These are phyloP conservation scores for Musa beccarii DNA, from an alignment of 176 grass and related monocot genomes.

Conservation along the genomic window DNA sequence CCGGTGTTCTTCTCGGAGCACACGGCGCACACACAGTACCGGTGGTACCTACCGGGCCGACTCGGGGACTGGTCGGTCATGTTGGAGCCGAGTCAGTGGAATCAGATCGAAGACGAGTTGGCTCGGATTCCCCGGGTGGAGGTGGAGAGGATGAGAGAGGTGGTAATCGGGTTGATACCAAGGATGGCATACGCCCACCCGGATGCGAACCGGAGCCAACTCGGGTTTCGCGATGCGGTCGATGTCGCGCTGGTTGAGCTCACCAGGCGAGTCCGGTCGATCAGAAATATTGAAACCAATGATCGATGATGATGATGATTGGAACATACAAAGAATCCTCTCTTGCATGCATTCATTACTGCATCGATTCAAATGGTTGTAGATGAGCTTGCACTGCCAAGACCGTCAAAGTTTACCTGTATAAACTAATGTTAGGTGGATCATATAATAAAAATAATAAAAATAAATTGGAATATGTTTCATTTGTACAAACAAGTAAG, in stretches of 20 bases:
- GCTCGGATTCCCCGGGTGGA: slow-evolving; percentile 20
- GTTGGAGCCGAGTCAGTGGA: neutral
- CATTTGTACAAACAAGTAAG: too few species aligned
- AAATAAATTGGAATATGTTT: too few species aligned
- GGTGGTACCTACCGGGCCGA: slow-evolving; percentile 6
- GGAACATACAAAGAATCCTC: too few species aligned
- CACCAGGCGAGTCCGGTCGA: slow-evolving; percentile 8
- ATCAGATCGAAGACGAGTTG: slow-evolving; percentile 10
- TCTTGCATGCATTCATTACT: too few species aligned
- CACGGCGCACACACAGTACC: slow-evolving; percentile 14
- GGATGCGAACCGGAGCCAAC: slow-evolving; percentile 4
- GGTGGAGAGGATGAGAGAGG: slow-evolving; percentile 26
- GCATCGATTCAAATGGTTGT: too few species aligned
- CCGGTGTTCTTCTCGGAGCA: slow-evolving; percentile 19
- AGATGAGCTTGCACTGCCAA: too few species aligned
- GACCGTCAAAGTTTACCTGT: too few species aligned
- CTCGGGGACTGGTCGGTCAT: slow-evolving; percentile 25
- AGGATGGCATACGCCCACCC: slow-evolving; percentile 23
- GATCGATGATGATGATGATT: too few species aligned
- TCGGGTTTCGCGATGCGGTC: slow-evolving; percentile 25
- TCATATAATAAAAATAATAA: too few species aligned
- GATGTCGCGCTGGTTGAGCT: slow-evolving; percentile 30
- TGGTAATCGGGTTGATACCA: slow-evolving; percentile 30
- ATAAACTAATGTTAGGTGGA: too few species aligned
- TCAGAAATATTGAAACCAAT: too few species aligned